Evolutionary conservation across 345 rosid species (phyloP), one percentile per base, ranked within the genome.

Genomic region (Rhodomyrtus tomentosa): DNA sequence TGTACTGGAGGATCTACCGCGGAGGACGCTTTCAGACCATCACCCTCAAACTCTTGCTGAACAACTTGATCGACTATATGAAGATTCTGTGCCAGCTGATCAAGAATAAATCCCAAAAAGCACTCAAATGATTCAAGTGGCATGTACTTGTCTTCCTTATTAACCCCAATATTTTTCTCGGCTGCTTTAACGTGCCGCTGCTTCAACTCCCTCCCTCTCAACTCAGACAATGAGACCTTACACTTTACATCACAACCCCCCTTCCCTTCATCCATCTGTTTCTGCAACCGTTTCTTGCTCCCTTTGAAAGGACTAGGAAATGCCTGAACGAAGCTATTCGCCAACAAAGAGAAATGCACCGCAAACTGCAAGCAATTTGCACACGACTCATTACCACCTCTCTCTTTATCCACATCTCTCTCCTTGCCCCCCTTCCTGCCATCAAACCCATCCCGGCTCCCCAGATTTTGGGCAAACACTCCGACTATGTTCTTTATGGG

Each of bases 351-450:
- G 94, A 94, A 94, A 82, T 94, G 90, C 85, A 92, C 90, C 0
- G 96, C 94, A 91, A 95, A 95, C 86, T 92, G 93, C 87, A 93
- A 91, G 88, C 98, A 95, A 81, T 92, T 93, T 1, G 86, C 55
- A 84, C 98, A 93, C 87, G 98, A 91, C 82, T 85, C 94, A 38
- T 90, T 36, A 38, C 83, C 93, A 4, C 89, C 92, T 84, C 87
- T 89, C 72, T 89, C 90, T 81, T 52, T 50, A 82, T 82, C 88
- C 87, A 68, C 87, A 86, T 42, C 54, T 38, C 59, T 81, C 51
- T 58, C 76, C 80, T 85, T 32, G n/a, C 42, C 80, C 29, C 86
- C 85, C 87, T 83, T 86, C 85, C 89, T 86, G n/a, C 84, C 88
- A 49, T n/a, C 89, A 74, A 84, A 93, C 54, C 88, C 84, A 82